Evolutionary conservation across 2,329 filamentous ascomycete genomes (phyloP).

Genomic region (Podosphaera fusca): DNA sequence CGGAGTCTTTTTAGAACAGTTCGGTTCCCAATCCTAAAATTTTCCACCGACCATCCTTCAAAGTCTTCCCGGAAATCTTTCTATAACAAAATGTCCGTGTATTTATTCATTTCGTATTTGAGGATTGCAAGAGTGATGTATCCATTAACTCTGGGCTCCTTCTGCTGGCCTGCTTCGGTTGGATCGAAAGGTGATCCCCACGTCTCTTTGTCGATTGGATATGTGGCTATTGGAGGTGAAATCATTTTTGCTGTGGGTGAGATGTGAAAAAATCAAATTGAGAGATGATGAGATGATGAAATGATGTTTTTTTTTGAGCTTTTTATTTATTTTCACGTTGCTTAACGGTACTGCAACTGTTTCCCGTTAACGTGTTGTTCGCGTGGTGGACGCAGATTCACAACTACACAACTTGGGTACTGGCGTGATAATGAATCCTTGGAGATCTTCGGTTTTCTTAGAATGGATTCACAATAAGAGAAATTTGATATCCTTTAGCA

Average conservation of each 20-base stretch:
- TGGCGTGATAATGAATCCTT: not conserved
- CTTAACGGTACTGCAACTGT: not conserved
- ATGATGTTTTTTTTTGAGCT: too few relatives aligned
- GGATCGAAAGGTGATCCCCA: not conserved
- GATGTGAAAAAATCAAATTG: not conserved
- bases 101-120: not conserved
- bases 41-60: not conserved
- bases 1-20: not conserved
- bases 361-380: not conserved
- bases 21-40: not conserved
- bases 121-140: not conserved
- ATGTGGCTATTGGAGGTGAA: not conserved
- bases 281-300: not conserved
- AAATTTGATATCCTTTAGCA: not conserved
- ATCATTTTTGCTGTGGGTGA: not conserved
- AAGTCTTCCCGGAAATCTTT: not conserved
- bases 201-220: not conserved
- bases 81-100: not conserved
- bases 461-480: not conserved
- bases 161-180: not conserved
- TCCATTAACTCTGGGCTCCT: not conserved
- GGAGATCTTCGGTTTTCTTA: not conserved
- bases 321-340: not conserved
- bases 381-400: not conserved
- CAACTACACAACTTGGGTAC: not conserved